Evolutionary conservation across 2,329 filamentous ascomycete species (phyloP), one percentile per base, ranked within the genome.

Genomic region (Cladosporium sp.): DNA sequence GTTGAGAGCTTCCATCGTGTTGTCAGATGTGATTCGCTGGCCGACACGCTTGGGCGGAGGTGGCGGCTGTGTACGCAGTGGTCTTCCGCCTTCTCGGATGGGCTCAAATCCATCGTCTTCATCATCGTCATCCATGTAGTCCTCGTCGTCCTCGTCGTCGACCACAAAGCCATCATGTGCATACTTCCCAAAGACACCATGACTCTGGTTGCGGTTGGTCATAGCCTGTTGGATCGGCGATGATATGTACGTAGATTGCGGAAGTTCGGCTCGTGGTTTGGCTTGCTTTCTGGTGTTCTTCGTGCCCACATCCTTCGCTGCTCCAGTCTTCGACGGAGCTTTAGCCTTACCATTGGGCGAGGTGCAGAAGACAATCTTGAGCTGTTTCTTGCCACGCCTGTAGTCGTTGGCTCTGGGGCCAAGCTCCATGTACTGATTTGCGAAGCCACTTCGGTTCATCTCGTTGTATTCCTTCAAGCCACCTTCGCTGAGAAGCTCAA

Each of bases 401-500:
- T 84, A 87, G 18, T 84, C 80, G 18, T 76, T 73, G 63, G 80
- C 80, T 47, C 80, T 82, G n/a, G 66, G 70, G 12, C 81, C 83
- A 52, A 81, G 76, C 75, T 79, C 68, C 58, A 93, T 83, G 75
- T 97, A 97, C 70, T 91, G 88, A 63, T 88, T 86, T 1, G 92
- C 86, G 75, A 96, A 93, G 4, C 87, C 86, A 57, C 81, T 81
- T 51, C 72, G 73, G 66, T 77, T 77, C 58, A 74, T 59, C n/a
- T 70, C 66, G 52, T 72, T 72, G 38, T 89, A 81, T 78, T 97
- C 92, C 15, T 77, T 78, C 30, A 99, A 80, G 6, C 89, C 92
- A 54, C 90, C 89, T 73, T 96, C 91, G 5, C 86, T 86, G 8
- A 92, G 80, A 11, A 99, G 82, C 58, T 86, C 85, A 74, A 92